Conservation (phyloP, 139 green algal genomes). For the Choricystis sp. region DNA sequence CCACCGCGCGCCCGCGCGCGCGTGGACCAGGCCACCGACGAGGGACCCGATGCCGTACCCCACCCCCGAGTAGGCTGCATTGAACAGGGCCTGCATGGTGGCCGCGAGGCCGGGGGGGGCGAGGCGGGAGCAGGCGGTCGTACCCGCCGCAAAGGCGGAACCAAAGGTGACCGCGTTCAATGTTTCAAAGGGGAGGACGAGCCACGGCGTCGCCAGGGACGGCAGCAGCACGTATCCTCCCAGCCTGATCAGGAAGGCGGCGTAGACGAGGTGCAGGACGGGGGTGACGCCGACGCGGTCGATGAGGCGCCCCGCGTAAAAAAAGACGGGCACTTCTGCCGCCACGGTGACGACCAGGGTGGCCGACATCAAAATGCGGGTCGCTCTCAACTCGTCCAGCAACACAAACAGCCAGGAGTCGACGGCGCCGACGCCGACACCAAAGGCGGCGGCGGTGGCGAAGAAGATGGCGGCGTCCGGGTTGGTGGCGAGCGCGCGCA, state of each 20-base stretch:
- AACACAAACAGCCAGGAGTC: constrained; percentile 25
- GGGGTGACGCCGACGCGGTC: constrained; percentile 7
- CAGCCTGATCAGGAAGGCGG: constrained; percentile 21
- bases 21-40: constrained; percentile 13
- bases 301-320: constrained; percentile 7
- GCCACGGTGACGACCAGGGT: constrained; percentile 18
- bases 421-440: constrained; percentile 20
- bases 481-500: constrained; percentile 7
- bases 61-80: constrained; percentile 14
- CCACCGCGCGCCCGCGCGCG: constrained; percentile 5
- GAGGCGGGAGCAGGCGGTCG: constrained; percentile 13
- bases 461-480: constrained; percentile 15
- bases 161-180: constrained; percentile 33
- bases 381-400: constrained; percentile 16
- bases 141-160: constrained; percentile 15
- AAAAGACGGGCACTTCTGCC: constrained; percentile 19
- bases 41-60: constrained; percentile 13
- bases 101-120: constrained; percentile 20
- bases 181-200: constrained; percentile 21
- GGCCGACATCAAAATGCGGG: constrained; percentile 14
- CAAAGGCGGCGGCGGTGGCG: constrained; percentile 9
- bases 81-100: constrained; percentile 20
- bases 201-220: constrained; percentile 10
- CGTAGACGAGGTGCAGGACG: constrained; percentile 19
- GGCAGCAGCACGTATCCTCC: constrained; percentile 9